A percentile compares a stretch with the other conserved stretches of the same genome.
Conservation (phyloP, 108 stramenopile genomes). For the Cyclotella sp. region DNA sequence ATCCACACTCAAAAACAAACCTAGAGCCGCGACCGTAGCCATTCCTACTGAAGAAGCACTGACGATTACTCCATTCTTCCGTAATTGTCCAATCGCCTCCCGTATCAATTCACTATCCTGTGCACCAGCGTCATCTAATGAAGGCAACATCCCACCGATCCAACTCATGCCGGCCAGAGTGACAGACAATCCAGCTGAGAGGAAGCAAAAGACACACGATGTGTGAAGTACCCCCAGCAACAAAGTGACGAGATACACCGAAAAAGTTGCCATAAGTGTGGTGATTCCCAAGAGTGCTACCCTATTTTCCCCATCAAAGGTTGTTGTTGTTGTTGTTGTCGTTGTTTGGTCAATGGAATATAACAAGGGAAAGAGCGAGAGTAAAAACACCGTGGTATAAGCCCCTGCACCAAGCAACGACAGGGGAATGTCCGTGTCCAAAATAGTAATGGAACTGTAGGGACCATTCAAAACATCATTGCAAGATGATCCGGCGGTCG, state of each 20-base stretch:
- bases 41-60: constrained; percentile 50
- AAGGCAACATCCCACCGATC: constrained; percentile 67
- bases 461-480: constrained; percentile 74
- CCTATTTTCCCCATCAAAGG: constrained; percentile 51
- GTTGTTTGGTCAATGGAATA: constrained; percentile 4
- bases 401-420: constrained; percentile 68
- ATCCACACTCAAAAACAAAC: constrained; percentile 36
- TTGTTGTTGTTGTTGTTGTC: constrained; percentile 9
- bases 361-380: constrained; percentile 61
- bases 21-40: constrained; percentile 45
- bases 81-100: neutral
- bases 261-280: constrained; percentile 91
- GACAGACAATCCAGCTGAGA: constrained; percentile 72
- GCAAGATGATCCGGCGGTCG: constrained; percentile 34
- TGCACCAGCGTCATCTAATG: constrained; percentile 3
- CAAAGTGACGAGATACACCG: constrained; percentile 82
- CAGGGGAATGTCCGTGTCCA: constrained; percentile 62
- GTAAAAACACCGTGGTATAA: constrained; percentile 54
- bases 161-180: constrained; percentile 64
- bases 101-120: neutral
- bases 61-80: constrained; percentile 40
- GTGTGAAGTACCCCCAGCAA: constrained; percentile 75
- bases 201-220: constrained; percentile 85
- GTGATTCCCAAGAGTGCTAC: constrained; percentile 71
- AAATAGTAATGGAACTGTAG: constrained; percentile 69